Base-by-base conservation (phyloP, 2,329 filamentous ascomycete species). In the Scopulariopsis brevicaulis region DNA sequence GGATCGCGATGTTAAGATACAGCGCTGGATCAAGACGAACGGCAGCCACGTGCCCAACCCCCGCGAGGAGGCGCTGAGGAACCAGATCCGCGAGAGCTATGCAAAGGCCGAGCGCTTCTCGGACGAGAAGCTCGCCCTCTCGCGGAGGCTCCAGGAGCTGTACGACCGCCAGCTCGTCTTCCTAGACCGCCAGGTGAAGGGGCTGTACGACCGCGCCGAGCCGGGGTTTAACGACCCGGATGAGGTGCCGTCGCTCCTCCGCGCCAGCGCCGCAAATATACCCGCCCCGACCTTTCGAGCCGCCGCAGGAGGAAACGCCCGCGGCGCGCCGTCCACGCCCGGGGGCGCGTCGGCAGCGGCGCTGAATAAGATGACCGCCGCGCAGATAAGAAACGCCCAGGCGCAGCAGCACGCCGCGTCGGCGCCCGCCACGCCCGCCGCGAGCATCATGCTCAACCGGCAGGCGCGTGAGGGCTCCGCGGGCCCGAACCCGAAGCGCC, bases 11-110 rank as follows among this genome's bases (percentile, higher is more conserved):
- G 79, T 72, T 57, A 85, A 85, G 66, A 83, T 94, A 48, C 89
- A 95, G 68, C 90, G 88, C 71, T 92, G 85, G 77, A 89, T 93
- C 69, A 89, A 88, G 65, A 74, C 81, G 20, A 87, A 93, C 64
- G 86, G 87, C 62, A 89, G 86, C 65, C 83, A 89, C 65, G 78
- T 84, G 56, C 76, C 79, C 35, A 90, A 93, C 65, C 87, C 89
- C 0, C 89, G 89, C 66, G 89, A 95, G 72, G 84, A 87, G 14
- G 70, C 77, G 15, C 80, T 89, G 65, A 80, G 82, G 57, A 80
- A 83, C 54, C 79, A 81, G 57, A 86, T 93, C 63, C 73, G 77
- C 58, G 83, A 89, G 60, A 85, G 84, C 65, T 93, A 81, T 65
- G 79, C 80, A 61, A 81, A 80, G 63, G 86, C 86, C 57, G 84